phyloP scores from a whole-genome alignment of 1,284 basidiomycete species.

The Cryptococcus wingfieldii region DNA sequence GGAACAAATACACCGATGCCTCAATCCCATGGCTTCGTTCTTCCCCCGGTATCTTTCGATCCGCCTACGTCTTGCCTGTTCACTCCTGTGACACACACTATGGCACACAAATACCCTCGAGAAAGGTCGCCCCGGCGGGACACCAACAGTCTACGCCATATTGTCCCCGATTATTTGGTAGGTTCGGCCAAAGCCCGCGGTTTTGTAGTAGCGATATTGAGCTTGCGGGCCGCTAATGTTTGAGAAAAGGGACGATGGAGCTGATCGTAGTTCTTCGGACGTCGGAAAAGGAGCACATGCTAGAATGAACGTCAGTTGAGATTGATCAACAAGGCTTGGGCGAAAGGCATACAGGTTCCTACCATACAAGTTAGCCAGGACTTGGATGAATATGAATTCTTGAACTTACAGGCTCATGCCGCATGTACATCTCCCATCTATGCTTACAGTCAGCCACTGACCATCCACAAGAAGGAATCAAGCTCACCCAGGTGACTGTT shows the following conservation, averaged over 20 bases:
- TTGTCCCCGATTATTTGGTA: too few relatives aligned
- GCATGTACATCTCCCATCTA: conserved; percentile 52
- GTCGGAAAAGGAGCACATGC: conserved; percentile 47
- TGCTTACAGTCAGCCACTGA: neutral
- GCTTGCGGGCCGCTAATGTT: conserved; percentile 2
- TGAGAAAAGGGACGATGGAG: conserved; percentile 36
- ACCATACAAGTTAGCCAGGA: neutral
- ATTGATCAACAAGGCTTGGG: neutral
- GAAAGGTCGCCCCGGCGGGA: too few relatives aligned
- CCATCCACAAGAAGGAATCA: neutral
- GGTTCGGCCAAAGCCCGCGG: too few relatives aligned
- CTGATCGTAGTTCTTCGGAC: conserved; percentile 43
- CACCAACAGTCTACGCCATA: too few relatives aligned
- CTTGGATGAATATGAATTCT: neutral
- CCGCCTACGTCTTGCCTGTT: too few relatives aligned
- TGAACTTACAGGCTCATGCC: conserved; percentile 46
- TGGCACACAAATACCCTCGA: too few relatives aligned
- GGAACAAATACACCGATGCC: too few relatives aligned
- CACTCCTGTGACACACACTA: too few relatives aligned
- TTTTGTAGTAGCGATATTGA: neutral
- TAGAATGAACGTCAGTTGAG: conserved; percentile 3
- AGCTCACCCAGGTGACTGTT: conserved; percentile 47
- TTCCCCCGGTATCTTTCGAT: too few relatives aligned
- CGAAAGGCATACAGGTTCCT: neutral
- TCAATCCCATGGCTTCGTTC: too few relatives aligned